These are phyloP conservation scores for Combretum micranthum DNA, from an alignment of 345 rosid species.

Conservation along the genomic window DNA sequence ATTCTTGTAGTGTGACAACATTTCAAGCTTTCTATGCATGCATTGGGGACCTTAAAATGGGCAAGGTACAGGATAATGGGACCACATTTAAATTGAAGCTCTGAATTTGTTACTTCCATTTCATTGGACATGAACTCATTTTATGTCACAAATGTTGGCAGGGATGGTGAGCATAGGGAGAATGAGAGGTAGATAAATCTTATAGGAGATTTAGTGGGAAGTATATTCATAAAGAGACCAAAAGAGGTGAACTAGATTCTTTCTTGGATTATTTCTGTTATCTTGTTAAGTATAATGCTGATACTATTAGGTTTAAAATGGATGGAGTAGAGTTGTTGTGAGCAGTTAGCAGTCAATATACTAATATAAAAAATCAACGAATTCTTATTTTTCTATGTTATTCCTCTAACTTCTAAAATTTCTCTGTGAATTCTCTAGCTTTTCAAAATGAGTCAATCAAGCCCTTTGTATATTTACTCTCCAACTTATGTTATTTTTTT, in stretches of 20 bases:
- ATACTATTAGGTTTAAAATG: not conserved
- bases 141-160: constrained; percentile 57
- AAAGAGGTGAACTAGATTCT: constrained; percentile 54
- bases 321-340: no score
- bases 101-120: not conserved
- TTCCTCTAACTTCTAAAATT: no score
- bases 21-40: constrained; percentile 97
- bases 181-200: constrained; percentile 90
- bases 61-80: constrained; percentile 52
- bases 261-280: not conserved
- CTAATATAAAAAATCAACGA: no score
- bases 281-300: not conserved
- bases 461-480: no score
- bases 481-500: no score
- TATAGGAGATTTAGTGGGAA: constrained; percentile 77
- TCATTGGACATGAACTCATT: not conserved
- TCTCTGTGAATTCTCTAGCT: no score
- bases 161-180: constrained; percentile 76
- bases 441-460: no score
- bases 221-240: constrained; percentile 94
- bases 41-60: constrained; percentile 98
- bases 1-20: no score
- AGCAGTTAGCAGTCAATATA: no score
- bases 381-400: no score
- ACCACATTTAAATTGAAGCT: not conserved